Evolutionary conservation across 202 grass and related monocot genomes (phyloP), one percentile per base, ranked within the genome.

Genomic region (Hordeum pubiflorum): DNA sequence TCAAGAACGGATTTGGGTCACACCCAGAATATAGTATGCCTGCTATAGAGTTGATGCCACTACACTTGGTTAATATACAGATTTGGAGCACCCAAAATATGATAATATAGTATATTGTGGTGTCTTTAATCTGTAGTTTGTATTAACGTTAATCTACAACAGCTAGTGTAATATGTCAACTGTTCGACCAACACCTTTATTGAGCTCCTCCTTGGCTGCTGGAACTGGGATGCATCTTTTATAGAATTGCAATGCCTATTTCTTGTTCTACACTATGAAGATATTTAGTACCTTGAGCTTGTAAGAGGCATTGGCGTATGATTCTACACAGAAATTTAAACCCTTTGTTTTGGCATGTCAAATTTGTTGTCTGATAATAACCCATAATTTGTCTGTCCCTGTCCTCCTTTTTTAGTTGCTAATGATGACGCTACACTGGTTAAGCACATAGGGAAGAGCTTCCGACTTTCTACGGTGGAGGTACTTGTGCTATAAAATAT

Each of bases 371-470:
- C 73, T 83, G 24, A 32, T 32, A 29, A 29, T 13, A 59, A 80
- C 29, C 33, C 10, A 55, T 2, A 61, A 60, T 43, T 58, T 81
- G 27, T 36, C 21, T 10, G 34, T 79, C 69, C 22, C 23, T 79
- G 79, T 32, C 36, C 31, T 60, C 14, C 12, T 63, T 31, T 38
- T 86, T 70, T 75, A 97, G 92, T 65, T 81, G 90, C 90, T 76
- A 91, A 91, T 75, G 94, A 97, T 80, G 94, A 97, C 75, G 88
- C 86, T 80, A 84, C 84, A 54, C 58, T 94, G 22, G 90, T 97
- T 69, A 97, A 91, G 80, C 77, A 86, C 82, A 93, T 97, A 31
- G 94, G 90, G 23, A 94, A 94, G 84, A 97, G 90, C 46, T 97
- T 97, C 82, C 85, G 92, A 74, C 84, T 93, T 68, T 94, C 90